Evolutionary conservation across 352 stramenopile genomes (phyloP), one percentile per base, ranked within the genome.

Genomic region (Phytophthora lateralis): DNA sequence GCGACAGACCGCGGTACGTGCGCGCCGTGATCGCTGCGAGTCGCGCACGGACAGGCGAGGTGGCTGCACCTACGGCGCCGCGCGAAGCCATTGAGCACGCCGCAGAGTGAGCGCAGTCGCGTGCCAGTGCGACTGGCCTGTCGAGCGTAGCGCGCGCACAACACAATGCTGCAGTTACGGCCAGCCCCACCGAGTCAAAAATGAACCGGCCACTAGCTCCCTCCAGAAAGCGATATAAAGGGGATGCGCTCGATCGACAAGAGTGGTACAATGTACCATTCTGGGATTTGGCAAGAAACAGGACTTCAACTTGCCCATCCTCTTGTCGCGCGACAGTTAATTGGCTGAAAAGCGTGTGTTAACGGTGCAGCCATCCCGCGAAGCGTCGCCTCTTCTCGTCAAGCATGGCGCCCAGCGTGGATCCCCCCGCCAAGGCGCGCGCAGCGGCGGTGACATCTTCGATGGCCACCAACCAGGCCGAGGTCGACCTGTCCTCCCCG

Each of bases 401-500:
- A 17, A 42, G 18, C 26, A 62, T 65, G 54, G 39, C 54, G 37
- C 54, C 54, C 14, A 45, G 54, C 38, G 37, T 41, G 18, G 48
- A 64, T 32, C 7, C 26, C 21, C 24, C 6, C 34, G 10, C 30
- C 24, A 70, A 55, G 46, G 17, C 50, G 38, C 32, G 32, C 37
- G 8, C 34, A n/a, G 34, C 11, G 43, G 17, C 37, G 7, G 20
- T 27, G 2, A 14, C 44, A 17, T 20, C 41, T 14, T n/a, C 44
- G 9, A 26, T 27, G 8, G 37, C 41, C 15, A 44, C 7, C 21
- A 57, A 37, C 24, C 60, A 61, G 35, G 20, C 63, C 9, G 75
- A 86, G 59, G 78, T 80, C 8, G 81, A 91, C 53, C 65, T 91
- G 9, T 75, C 75, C 14, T 90, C 86, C 14, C 61, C 79, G 0